These are phyloP conservation scores for Glarea lozoyensis DNA, from an alignment of 495 filamentous ascomycete species.

Conservation along the genomic window DNA sequence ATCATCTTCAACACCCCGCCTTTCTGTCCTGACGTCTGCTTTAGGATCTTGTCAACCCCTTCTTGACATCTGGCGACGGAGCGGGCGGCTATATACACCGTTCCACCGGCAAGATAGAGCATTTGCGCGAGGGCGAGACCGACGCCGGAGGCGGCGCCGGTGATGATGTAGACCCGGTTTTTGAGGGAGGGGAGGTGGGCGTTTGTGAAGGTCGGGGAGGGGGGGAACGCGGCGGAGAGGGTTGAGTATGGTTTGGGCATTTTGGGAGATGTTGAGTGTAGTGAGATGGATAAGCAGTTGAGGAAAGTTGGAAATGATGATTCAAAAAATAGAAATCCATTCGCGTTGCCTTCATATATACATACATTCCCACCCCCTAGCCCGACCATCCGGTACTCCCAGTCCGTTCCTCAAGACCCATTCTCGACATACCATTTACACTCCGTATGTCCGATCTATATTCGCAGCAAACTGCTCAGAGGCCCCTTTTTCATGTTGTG, in stretches of 20 bases:
- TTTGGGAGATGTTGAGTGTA: neutral
- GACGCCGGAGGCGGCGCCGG: conserved; percentile 20
- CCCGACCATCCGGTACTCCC: no score
- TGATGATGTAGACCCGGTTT: conserved; percentile 13
- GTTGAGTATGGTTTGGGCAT: neutral
- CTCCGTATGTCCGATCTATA: no score
- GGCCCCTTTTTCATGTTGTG: no score
- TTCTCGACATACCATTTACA: no score
- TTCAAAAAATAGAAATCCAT: no score
- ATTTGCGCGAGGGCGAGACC: conserved; percentile 33
- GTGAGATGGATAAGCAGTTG: no score
- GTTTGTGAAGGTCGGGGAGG: conserved; percentile 12
- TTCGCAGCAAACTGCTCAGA: no score
- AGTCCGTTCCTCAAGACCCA: no score
- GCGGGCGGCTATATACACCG: conserved; percentile 18
- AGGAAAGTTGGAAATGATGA: no score
- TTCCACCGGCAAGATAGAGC: conserved; percentile 30
- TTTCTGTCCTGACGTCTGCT: neutral
- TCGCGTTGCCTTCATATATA: no score
- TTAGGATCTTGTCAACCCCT: conserved; percentile 29
- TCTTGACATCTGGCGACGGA: conserved; percentile 20
- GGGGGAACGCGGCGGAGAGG: conserved; percentile 9
- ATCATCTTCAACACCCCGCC: conserved; percentile 32
- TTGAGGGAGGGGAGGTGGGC: conserved; percentile 10
- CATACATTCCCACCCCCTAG: no score